These are phyloP conservation scores for Nakazawaea ernobii DNA, from an alignment of 805 yeast species.

Conservation along the genomic window DNA sequence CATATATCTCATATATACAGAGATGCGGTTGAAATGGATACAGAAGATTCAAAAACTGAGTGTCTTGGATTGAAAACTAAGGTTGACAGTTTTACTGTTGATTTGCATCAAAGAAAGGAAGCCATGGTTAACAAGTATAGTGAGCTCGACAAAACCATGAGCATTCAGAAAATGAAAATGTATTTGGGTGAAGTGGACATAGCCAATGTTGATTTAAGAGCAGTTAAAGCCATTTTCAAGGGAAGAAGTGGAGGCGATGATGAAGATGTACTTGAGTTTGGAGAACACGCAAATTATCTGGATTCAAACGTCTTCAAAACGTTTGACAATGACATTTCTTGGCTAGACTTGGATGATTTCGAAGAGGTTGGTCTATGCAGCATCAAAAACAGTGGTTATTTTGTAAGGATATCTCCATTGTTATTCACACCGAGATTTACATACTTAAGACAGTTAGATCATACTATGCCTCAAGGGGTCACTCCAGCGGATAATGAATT, in stretches of 20 bases:
- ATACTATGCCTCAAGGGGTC: slow-evolving; percentile 26
- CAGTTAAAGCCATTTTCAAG: slow-evolving; percentile 42
- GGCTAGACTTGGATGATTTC: slow-evolving; percentile 62
- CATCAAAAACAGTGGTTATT: slow-evolving; percentile 29
- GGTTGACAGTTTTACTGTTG: slow-evolving; percentile 50
- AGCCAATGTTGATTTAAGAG: slow-evolving; percentile 53
- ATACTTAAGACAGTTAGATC: slow-evolving; percentile 59
- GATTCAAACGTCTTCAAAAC: slow-evolving; percentile 9
- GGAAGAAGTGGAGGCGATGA: slow-evolving; percentile 14
- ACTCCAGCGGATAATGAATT: slow-evolving; percentile 47
- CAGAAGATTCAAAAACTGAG: slow-evolving; percentile 38
- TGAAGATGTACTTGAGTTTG: slow-evolving; percentile 1
- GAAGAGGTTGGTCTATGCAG: slow-evolving; percentile 48
- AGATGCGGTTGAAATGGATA: slow-evolving; percentile 32
- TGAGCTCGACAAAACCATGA: slow-evolving; percentile 40
- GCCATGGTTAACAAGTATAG: slow-evolving; percentile 37
- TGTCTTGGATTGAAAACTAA: slow-evolving; percentile 70
- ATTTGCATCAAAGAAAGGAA: slow-evolving; percentile 60
- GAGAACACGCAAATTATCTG: slow-evolving; percentile 12
- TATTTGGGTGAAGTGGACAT: slow-evolving; percentile 59
- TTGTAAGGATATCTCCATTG: slow-evolving; percentile 52
- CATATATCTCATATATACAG: slow-evolving; percentile 70
- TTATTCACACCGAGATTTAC: slow-evolving; percentile 64
- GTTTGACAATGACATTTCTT: slow-evolving; percentile 43
- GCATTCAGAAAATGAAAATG: slow-evolving; percentile 44